Evolutionary conservation across 345 rosid genomes (phyloP).

Genomic region (Salix purpurea): DNA sequence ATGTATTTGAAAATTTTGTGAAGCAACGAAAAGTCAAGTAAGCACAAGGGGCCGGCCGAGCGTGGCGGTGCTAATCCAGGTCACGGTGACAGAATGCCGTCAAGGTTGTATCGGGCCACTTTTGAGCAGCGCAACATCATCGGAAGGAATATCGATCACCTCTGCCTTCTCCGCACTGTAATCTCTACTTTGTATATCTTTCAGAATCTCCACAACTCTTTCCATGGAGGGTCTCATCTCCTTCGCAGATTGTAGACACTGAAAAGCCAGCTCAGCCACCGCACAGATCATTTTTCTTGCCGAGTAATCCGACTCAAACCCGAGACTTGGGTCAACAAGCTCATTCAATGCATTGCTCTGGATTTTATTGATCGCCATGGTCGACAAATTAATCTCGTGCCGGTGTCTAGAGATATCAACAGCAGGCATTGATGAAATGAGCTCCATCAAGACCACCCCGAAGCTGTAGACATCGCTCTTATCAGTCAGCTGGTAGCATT

Average conservation of each 20-base stretch:
- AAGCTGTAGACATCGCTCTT: conserved; percentile 89
- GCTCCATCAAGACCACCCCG: conserved; percentile 62
- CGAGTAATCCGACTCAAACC: conserved; percentile 53
- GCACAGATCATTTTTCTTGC: conserved; percentile 46
- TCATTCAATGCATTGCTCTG: conserved; percentile 52
- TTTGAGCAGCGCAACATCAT: conserved; percentile 43
- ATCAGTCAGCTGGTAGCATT: conserved; percentile 72
- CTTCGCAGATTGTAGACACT: conserved; percentile 61
- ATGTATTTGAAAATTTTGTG: background rate
- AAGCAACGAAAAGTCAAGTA: background rate
- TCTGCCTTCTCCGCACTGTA: conserved; percentile 16
- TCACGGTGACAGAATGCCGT: conserved; percentile 46
- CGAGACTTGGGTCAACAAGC: conserved; percentile 66
- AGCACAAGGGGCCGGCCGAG: conserved; percentile 10
- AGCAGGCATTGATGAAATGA: conserved; percentile 76
- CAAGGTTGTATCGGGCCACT: conserved; percentile 29
- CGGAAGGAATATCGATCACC: conserved; percentile 25
- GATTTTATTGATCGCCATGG: conserved; percentile 75
- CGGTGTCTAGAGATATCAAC: conserved; percentile 81
- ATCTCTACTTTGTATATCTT: conserved; percentile 33
- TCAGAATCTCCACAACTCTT: conserved; percentile 43
- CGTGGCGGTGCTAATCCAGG: conserved; percentile 47
- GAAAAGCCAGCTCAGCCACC: conserved; percentile 84
- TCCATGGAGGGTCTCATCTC: conserved; percentile 73
- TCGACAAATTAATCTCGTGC: conserved; percentile 73